Conservation (phyloP, 139 green algal genomes). For the Chlorella sorokiniana region DNA sequence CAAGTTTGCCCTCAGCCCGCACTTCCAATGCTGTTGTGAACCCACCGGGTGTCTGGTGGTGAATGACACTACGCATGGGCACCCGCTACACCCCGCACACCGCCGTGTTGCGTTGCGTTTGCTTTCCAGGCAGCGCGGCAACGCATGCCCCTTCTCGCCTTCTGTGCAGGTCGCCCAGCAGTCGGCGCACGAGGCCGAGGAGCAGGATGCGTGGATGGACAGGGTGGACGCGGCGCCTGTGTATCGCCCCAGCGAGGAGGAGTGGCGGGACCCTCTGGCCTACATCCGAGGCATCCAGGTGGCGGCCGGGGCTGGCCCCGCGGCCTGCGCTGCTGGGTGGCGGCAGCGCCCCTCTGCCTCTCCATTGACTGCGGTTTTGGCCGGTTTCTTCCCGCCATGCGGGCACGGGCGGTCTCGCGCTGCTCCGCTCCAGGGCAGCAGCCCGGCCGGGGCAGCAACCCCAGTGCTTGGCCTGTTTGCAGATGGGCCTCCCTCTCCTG, state of each 20-base stretch:
- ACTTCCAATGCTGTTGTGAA: background rate
- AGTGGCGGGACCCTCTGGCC: constrained; percentile 56
- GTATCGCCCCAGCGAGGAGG: constrained; percentile 48
- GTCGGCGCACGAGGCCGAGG: background rate
- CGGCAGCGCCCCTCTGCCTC: background rate
- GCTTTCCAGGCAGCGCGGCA: too few species aligned
- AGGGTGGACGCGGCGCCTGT: constrained; percentile 42
- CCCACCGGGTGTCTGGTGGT: too few species aligned
- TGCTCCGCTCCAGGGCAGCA: background rate
- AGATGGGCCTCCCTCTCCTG: background rate
- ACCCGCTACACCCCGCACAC: too few species aligned
- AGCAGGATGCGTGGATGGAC: constrained; percentile 34
- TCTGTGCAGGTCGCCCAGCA: background rate
- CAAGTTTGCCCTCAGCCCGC: too few species aligned
- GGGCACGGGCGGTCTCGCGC: background rate
- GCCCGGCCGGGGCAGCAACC: too few species aligned
- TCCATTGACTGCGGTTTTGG: background rate
- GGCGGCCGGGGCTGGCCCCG: background rate
- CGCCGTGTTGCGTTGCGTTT: background rate
- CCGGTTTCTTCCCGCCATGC: background rate
- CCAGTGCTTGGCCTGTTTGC: too few species aligned
- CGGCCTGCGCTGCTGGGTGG: too few species aligned
- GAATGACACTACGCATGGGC: too few species aligned
- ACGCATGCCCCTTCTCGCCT: background rate
- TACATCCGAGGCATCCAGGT: constrained; percentile 57